Base-by-base conservation (phyloP, 306 rosid species). In the Cicer arietinum region DNA sequence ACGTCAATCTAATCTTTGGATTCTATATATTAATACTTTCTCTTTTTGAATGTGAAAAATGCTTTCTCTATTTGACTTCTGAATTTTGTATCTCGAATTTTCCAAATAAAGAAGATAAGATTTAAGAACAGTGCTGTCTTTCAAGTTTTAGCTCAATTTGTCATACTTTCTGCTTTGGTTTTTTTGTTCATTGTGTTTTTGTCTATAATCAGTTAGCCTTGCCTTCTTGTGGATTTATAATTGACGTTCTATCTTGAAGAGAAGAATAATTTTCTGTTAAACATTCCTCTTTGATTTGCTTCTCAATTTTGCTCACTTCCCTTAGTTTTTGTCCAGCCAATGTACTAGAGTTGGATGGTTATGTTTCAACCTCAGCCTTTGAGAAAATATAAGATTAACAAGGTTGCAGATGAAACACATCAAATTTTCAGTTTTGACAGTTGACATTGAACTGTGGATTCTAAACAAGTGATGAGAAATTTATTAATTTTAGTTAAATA, bases 31-130 rank as follows among this genome's bases (percentile, higher is more conserved):
- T 60, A 41, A 22, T 52, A 11, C 39, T 10, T 76, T 76, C 78
- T 64, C 18, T 45, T 14, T 43, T 54, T 63, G 47, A 59, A 40
- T 61, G 30, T n/a, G 44, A 40, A 79, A 73, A 45, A 16, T 51
- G n/a, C 56, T 20, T 63, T 70, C 68, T 64, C 40, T 30, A 51
- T 14, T 68, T 60, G 60, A 48, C 41, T 75, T 80, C 6, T 80
- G 61, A 17, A 5, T 60, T 44, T 41, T 30, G 42, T 43, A 14
- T 52, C 35, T 25, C 11, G 8, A 10, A 16, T 67, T 71, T 53
- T 40, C 13, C 48, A 53, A 42, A 35, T 63, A 20, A 7, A 5
- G 51, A 7, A 35, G 20, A 58, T 20, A 8, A 37, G 69, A 37
- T 42, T 69, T 52, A n/a, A 14, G 20, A 43, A 71, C 30, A 16